Evolutionary conservation across 2,329 filamentous ascomycete species (phyloP).

Genomic region (Lasiodiplodia gonubiensis): DNA sequence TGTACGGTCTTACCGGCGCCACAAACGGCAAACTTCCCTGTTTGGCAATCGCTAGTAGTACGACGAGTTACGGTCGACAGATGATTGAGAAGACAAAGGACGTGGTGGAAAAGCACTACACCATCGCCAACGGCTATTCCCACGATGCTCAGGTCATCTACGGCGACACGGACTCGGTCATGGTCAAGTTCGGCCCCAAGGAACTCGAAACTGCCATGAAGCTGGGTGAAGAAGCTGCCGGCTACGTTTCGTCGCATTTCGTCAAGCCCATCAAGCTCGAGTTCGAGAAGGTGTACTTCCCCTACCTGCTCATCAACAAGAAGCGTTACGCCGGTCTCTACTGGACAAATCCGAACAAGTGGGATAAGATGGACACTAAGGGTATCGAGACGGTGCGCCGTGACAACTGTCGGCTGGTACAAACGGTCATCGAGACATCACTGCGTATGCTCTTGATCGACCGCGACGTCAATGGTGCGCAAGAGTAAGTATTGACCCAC

Average conservation of each 20-base stretch:
- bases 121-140: constrained; percentile 89
- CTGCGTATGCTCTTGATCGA: constrained; percentile 95
- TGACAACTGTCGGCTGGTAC: constrained; percentile 94
- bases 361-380: constrained; percentile 99
- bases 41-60: constrained; percentile 93
- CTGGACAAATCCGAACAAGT: constrained; percentile 93
- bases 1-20: constrained; percentile 95
- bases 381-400: constrained; percentile 97
- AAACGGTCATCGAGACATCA: constrained; percentile 97
- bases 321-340: constrained; percentile 98
- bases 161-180: constrained; percentile 98
- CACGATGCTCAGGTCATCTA: constrained; percentile 98
- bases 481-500: constrained; percentile 71
- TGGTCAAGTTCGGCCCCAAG: constrained; percentile 96
- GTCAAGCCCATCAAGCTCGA: constrained; percentile 97
- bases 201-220: constrained; percentile 91
- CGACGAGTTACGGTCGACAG: constrained; percentile 93
- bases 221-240: constrained; percentile 89
- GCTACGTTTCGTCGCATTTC: constrained; percentile 89
- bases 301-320: constrained; percentile 98
- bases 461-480: constrained; percentile 84
- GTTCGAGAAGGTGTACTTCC: constrained; percentile 99
- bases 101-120: constrained; percentile 91
- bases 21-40: constrained; percentile 96
- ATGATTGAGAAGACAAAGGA: constrained; percentile 99